These are phyloP conservation scores for Parsonsia alboflavescens DNA, from an alignment of 257 asterid genomes.

Conservation along the genomic window DNA sequence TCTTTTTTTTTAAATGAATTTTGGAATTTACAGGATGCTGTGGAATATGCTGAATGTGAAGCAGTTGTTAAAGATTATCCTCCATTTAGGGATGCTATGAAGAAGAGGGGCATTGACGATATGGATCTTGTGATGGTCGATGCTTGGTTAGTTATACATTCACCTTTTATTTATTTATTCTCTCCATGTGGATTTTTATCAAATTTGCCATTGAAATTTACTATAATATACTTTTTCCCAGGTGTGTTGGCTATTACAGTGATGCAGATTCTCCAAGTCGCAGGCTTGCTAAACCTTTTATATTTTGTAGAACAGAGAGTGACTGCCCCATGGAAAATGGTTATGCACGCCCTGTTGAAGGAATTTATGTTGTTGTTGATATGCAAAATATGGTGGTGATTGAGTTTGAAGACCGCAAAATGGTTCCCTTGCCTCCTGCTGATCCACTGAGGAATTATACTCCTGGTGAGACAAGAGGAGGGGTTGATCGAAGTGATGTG, in stretches of 20 bases:
- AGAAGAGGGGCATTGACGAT: constrained; percentile 96
- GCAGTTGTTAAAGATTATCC: constrained; percentile 85
- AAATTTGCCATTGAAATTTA: not conserved
- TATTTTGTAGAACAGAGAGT: constrained; percentile 92
- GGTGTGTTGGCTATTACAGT: constrained; percentile 94
- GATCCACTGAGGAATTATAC: constrained; percentile 94
- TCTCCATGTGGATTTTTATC: not conserved
- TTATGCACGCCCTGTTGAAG: constrained; percentile 97
- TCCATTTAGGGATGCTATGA: constrained; percentile 94
- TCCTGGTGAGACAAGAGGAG: constrained; percentile 91
- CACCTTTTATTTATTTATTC: not conserved
- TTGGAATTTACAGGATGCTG: constrained; percentile 65
- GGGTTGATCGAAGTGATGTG: constrained; percentile 93
- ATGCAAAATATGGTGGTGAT: constrained; percentile 90
- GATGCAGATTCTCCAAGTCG: constrained; percentile 94
- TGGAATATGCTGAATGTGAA: constrained; percentile 98
- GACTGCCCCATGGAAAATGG: constrained; percentile 98
- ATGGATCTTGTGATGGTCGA: constrained; percentile 99
- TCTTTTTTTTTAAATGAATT: not conserved
- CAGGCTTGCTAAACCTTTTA: constrained; percentile 93
- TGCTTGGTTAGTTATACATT: constrained; percentile 60
- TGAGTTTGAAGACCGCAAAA: constrained; percentile 91
- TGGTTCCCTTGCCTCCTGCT: constrained; percentile 91
- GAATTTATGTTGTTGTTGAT: constrained; percentile 88
- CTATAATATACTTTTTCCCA: constrained; percentile 25